phyloP scores from a whole-genome alignment of 176 grass and related monocot species.

The Chloris gayana region DNA sequence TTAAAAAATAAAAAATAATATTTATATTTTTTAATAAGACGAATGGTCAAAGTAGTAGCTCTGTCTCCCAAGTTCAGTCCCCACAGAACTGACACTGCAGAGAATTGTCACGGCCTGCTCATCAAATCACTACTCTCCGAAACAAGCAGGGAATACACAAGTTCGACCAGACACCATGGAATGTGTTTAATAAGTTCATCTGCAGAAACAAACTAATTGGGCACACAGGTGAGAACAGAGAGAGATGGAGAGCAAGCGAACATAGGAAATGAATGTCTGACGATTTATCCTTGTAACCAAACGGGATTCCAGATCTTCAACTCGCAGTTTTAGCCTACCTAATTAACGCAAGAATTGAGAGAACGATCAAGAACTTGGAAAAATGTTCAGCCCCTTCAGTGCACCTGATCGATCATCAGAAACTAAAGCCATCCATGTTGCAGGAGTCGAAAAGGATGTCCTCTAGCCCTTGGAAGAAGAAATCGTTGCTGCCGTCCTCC shows the following conservation, averaged over 20 bases:
- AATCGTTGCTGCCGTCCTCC: slow-evolving; percentile 10
- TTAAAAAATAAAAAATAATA: too few relatives aligned
- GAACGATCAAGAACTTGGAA: not conserved
- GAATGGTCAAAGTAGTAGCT: too few relatives aligned
- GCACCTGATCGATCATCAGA: slow-evolving; percentile 39
- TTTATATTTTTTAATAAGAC: too few relatives aligned
- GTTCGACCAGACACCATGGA: not conserved
- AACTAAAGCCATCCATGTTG: slow-evolving; percentile 5
- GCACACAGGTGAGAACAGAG: not conserved
- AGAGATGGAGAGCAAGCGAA: not conserved
- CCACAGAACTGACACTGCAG: slow-evolving; percentile 4
- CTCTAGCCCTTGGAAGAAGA: slow-evolving; percentile 36
- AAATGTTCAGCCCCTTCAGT: slow-evolving; percentile 4
- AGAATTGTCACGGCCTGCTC: slow-evolving; percentile 4
- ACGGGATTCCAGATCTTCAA: not conserved
- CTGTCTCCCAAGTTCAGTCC: too few relatives aligned
- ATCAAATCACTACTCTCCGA: not conserved
- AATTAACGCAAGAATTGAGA: not conserved
- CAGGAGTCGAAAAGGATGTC: slow-evolving; percentile 29
- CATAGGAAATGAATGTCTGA: not conserved
- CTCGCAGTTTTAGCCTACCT: not conserved
- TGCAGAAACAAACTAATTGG: not conserved
- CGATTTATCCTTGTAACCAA: slow-evolving; percentile 5
- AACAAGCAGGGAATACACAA: not conserved
- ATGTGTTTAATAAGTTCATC: not conserved